Conservation (phyloP, 805 yeast species). For the Dipodascus albidus region DNA sequence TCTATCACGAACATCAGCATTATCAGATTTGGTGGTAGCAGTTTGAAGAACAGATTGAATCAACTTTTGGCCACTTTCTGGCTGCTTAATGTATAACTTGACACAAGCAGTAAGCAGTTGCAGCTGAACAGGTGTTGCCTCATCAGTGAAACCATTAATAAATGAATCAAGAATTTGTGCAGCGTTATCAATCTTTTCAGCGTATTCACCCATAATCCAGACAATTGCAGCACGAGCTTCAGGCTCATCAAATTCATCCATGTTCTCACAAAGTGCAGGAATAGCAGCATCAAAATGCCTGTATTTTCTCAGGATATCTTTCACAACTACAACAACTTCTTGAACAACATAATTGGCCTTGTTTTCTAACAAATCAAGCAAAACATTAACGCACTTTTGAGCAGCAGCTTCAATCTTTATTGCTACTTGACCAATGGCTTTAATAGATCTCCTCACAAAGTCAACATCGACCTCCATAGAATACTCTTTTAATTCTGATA, state of each 20-base stretch:
- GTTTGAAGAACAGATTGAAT: slow-evolving; percentile 68
- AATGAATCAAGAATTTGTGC: slow-evolving; percentile 31
- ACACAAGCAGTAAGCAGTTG: slow-evolving; percentile 67
- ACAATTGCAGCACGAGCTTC: slow-evolving; percentile 69
- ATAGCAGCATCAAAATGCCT: slow-evolving; percentile 41
- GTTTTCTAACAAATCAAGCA: slow-evolving; percentile 55
- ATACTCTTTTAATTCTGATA: slow-evolving; percentile 74
- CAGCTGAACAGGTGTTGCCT: slow-evolving; percentile 65
- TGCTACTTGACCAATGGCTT: slow-evolving; percentile 86
- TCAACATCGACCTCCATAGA: slow-evolving; percentile 82
- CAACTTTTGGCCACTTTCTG: slow-evolving; percentile 47
- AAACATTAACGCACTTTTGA: slow-evolving; percentile 50
- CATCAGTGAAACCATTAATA: slow-evolving; percentile 45
- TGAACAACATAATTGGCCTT: slow-evolving; percentile 69
- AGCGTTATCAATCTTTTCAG: slow-evolving; percentile 36
- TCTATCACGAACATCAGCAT: slow-evolving; percentile 81
- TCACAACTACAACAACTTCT: slow-evolving; percentile 65
- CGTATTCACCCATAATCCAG: slow-evolving; percentile 79
- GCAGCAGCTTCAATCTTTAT: slow-evolving; percentile 60
- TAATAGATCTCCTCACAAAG: slow-evolving; percentile 79
- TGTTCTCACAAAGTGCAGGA: slow-evolving; percentile 32
- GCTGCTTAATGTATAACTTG: slow-evolving; percentile 54
- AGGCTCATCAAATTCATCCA: slow-evolving; percentile 59
- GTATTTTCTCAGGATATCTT: slow-evolving; percentile 66
- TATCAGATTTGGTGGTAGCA: slow-evolving; percentile 66